Conservation (phyloP, 148 eudicot species). For the Nepenthes mirabilis region DNA sequence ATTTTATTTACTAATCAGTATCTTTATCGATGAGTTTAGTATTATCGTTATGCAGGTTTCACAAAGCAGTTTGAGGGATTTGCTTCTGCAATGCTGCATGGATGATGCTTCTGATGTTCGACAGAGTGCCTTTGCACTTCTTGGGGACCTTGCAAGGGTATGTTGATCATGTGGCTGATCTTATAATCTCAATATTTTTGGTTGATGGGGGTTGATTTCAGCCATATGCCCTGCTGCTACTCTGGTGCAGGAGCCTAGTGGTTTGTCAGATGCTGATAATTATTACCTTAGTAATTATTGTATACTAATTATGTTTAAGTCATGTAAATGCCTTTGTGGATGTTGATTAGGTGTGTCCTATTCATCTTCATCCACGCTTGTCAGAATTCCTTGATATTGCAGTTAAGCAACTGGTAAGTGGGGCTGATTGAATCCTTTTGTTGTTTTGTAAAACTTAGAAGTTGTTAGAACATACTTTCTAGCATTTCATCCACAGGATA, state of each 20-base stretch:
- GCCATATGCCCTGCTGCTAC: background rate
- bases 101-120: conserved; percentile 82
- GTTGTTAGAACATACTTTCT: conserved; percentile 5
- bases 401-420: conserved; percentile 78
- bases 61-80: conserved; percentile 74
- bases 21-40: background rate
- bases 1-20: too few relatives aligned
- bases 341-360: conserved; percentile 70
- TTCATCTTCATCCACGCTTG: conserved; percentile 68
- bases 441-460: background rate
- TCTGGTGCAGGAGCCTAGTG: background rate
- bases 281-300: background rate
- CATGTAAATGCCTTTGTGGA: background rate
- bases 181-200: background rate
- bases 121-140: conserved; percentile 97
- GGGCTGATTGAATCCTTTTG: background rate
- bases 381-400: conserved; percentile 78
- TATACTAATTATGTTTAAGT: background rate
- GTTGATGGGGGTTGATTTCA: background rate
- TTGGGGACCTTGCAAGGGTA: conserved; percentile 97
- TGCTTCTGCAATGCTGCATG: conserved; percentile 90
- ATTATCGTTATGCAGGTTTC: conserved; percentile 46
- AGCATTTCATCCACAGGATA: conserved; percentile 31
- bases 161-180: conserved; percentile 12
- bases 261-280: background rate